Evolutionary conservation across 257 asterid genomes (phyloP).

Genomic region (Paulownia fortunei): DNA sequence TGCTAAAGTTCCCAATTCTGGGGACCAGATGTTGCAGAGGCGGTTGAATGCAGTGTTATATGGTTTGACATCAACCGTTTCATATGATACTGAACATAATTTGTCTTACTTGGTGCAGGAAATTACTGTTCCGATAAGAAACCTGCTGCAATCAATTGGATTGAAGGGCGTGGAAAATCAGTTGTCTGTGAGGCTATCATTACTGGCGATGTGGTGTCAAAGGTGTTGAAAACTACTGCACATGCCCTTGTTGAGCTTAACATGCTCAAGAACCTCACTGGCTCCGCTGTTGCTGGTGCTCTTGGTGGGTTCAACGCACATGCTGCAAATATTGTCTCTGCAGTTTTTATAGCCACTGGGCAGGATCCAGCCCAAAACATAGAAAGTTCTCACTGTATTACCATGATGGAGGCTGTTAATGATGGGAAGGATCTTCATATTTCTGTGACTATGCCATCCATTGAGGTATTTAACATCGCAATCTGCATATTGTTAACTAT

Average conservation of each 20-base stretch:
- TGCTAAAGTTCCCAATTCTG: not conserved
- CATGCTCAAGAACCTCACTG: constrained; percentile 94
- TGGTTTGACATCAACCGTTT: not conserved
- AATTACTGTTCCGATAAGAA: constrained; percentile 94
- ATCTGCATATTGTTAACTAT: not conserved
- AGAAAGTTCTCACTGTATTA: constrained; percentile 93
- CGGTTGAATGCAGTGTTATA: not conserved
- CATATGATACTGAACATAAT: not conserved
- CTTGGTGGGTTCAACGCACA: constrained; percentile 97
- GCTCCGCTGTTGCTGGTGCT: constrained; percentile 93
- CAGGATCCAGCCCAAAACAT: constrained; percentile 97
- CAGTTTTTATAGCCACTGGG: constrained; percentile 88
- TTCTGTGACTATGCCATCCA: constrained; percentile 95
- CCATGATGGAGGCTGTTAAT: constrained; percentile 95
- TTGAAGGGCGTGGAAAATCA: constrained; percentile 94
- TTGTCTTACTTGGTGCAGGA: constrained; percentile 51
- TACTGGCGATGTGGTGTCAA: constrained; percentile 67
- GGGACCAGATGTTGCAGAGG: not conserved
- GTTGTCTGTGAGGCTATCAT: constrained; percentile 87
- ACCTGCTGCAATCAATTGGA: constrained; percentile 95
- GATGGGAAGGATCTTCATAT: constrained; percentile 85
- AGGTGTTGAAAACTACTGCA: constrained; percentile 77
- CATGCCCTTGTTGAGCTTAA: constrained; percentile 86
- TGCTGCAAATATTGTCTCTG: constrained; percentile 91
- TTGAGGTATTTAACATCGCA: constrained; percentile 64